These are phyloP conservation scores for Fusarium sp. DNA, from an alignment of 2,329 filamentous ascomycete genomes.

Conservation along the genomic window DNA sequence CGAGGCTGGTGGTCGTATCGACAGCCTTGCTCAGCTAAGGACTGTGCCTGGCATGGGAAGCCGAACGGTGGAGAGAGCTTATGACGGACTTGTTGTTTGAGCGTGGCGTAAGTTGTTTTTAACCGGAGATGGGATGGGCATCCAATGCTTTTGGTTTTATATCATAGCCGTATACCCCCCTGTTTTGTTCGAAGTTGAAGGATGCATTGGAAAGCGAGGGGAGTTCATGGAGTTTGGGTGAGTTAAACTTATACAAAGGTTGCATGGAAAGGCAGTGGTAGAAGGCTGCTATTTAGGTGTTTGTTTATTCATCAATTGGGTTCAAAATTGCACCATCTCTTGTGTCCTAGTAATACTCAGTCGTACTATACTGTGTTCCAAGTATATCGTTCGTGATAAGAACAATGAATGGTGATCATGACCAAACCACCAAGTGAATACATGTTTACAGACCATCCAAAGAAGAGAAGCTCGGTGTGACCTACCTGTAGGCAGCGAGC, in stretches of 20 bases:
- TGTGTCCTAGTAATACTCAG: neutral
- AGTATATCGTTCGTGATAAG: neutral
- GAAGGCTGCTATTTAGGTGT: constrained; percentile 19
- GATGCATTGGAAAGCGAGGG: constrained; percentile 34
- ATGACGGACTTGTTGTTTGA: constrained; percentile 57
- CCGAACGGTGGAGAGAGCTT: constrained; percentile 67
- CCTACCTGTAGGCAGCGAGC: neutral
- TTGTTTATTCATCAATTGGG: constrained; percentile 10
- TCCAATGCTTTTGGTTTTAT: constrained; percentile 40
- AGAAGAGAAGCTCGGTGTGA: neutral
- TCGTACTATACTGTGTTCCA: neutral
- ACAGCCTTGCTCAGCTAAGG: constrained; percentile 63
- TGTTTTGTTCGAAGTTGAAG: constrained; percentile 30
- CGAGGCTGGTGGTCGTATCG: constrained; percentile 56
- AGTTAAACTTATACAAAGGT: constrained; percentile 13
- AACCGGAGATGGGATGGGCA: constrained; percentile 16
- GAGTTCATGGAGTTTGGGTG: constrained; percentile 38
- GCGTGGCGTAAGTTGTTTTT: constrained; percentile 7
- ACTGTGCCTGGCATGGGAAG: constrained; percentile 68
- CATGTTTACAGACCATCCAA: neutral
- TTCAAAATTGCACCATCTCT: neutral
- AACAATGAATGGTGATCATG: neutral
- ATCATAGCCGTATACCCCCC: constrained; percentile 43
- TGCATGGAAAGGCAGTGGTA: constrained; percentile 38
- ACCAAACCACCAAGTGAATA: neutral